A percentile compares a stretch with the other conserved stretches of the same genome.
Evolutionary conservation across 2,329 filamentous ascomycete genomes (phyloP).

Genomic region (Dendrostoma leiphaemia): DNA sequence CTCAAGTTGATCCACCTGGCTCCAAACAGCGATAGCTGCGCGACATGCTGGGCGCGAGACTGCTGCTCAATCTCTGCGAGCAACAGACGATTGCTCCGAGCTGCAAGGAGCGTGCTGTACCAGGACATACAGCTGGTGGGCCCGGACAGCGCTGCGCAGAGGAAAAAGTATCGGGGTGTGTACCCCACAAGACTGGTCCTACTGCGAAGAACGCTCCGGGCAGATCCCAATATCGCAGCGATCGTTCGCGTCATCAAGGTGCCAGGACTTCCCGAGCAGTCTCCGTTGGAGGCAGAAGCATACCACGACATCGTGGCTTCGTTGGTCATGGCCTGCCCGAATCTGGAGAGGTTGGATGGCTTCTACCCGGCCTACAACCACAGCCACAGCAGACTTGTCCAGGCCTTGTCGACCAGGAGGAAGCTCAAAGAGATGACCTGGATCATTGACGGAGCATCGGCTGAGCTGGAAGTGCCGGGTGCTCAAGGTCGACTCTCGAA

Average conservation of each 20-base stretch:
- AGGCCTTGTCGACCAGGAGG: slow-evolving; percentile 56
- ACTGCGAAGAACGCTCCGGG: slow-evolving; percentile 56
- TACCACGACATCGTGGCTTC: slow-evolving; percentile 60
- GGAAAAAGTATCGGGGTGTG: slow-evolving; percentile 55
- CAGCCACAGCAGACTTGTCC: slow-evolving; percentile 53
- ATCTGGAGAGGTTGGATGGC: slow-evolving; percentile 58
- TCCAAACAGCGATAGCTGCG: slow-evolving; percentile 50
- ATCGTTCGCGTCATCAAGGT: slow-evolving; percentile 58
- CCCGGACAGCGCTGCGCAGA: slow-evolving; percentile 51
- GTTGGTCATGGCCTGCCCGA: slow-evolving; percentile 63
- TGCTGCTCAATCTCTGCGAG: slow-evolving; percentile 48
- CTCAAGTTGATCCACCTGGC: slow-evolving; percentile 52
- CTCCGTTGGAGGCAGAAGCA: slow-evolving; percentile 39
- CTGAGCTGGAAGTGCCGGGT: slow-evolving; percentile 20
- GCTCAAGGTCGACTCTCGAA: slow-evolving; percentile 41
- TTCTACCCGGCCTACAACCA: slow-evolving; percentile 54
- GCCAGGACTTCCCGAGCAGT: slow-evolving; percentile 38
- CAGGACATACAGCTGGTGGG: slow-evolving; percentile 58
- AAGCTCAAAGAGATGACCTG: slow-evolving; percentile 59
- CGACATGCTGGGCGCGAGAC: slow-evolving; percentile 66
- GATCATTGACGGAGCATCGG: slow-evolving; percentile 43
- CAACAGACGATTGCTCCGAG: slow-evolving; percentile 51
- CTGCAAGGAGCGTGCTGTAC: slow-evolving; percentile 53
- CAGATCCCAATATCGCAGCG: slow-evolving; percentile 50
- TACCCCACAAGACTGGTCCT: slow-evolving; percentile 54